These are phyloP conservation scores for Orbilia oligospora DNA, from an alignment of 2,329 filamentous ascomycete genomes.

Conservation along the genomic window DNA sequence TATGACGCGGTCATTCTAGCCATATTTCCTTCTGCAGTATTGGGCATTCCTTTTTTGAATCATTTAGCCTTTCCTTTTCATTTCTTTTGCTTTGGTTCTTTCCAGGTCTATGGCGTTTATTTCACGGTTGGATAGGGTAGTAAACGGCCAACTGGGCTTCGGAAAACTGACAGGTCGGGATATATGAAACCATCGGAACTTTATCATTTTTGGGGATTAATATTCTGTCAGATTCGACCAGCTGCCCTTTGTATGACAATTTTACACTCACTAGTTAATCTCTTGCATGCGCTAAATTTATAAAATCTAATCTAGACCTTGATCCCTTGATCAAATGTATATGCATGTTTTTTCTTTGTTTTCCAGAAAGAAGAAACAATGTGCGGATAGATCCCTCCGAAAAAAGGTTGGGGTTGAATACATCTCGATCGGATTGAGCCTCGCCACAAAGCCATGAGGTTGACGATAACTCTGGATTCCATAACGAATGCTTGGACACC, in stretches of 20 bases:
- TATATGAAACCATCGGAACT: conserved; percentile 23
- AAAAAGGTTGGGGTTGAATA: neutral
- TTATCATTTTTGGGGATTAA: conserved; percentile 2
- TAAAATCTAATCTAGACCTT: conserved; percentile 19
- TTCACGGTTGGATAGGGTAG: conserved; percentile 18
- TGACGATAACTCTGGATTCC: neutral
- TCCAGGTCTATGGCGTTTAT: conserved; percentile 19
- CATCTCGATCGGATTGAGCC: conserved; percentile 19
- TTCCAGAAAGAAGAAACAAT: neutral
- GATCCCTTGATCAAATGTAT: conserved; percentile 13
- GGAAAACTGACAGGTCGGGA: conserved; percentile 22
- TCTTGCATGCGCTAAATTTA: neutral
- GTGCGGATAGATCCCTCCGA: conserved; percentile 13
- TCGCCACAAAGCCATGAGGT: conserved; percentile 3
- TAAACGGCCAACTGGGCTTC: conserved; percentile 13
- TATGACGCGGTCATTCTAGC: conserved; percentile 34
- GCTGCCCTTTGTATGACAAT: neutral
- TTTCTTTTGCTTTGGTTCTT: conserved; percentile 21
- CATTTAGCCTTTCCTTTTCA: conserved; percentile 13
- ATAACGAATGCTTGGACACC: conserved; percentile 10
- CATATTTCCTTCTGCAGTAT: conserved; percentile 8
- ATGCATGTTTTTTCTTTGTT: conserved; percentile 9
- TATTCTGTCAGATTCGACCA: conserved; percentile 11
- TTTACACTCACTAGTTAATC: neutral
- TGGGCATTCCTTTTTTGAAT: conserved; percentile 29